A percentile compares a stretch with the other conserved stretches of the same genome.
These are phyloP conservation scores for Penicillium sp. DNA, from an alignment of 2,329 filamentous ascomycete genomes.

Conservation along the genomic window DNA sequence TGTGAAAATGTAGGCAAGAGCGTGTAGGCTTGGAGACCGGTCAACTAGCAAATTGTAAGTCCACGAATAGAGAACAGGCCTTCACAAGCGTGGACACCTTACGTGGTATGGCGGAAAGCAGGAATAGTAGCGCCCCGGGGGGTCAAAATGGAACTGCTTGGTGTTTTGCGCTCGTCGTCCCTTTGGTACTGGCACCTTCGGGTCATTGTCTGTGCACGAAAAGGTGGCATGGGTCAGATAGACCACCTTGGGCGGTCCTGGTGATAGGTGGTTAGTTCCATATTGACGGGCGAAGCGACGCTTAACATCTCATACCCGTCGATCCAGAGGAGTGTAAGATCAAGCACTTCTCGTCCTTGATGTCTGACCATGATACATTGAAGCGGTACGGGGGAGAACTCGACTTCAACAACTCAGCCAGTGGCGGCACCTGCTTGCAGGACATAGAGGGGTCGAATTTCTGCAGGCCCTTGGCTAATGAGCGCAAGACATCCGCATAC, in stretches of 20 bases:
- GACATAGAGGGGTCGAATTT: conserved; percentile 15
- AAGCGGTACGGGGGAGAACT: conserved; percentile 7
- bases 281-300: too few species aligned
- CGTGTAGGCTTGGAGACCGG: conserved; percentile 9
- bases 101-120: conserved; percentile 15
- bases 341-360: conserved; percentile 12
- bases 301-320: conserved; percentile 5
- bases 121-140: conserved; percentile 12
- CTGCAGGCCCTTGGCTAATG: conserved; percentile 9
- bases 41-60: conserved; percentile 3
- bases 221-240: conserved; percentile 11
- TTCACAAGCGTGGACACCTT: background rate
- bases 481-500: conserved; percentile 8
- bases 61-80: background rate
- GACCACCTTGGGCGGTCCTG: conserved; percentile 14
- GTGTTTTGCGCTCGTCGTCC: conserved; percentile 12
- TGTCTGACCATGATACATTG: conserved; percentile 5
- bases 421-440: conserved; percentile 14
- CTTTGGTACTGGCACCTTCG: conserved; percentile 10
- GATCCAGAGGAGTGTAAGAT: conserved; percentile 15
- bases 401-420: conserved; percentile 9
- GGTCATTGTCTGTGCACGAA: conserved; percentile 16
- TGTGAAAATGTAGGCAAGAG: conserved; percentile 9
- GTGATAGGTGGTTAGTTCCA: background rate
- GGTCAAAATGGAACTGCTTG: conserved; percentile 9